Percentiles rank a stretch among this genome's conserved stretches.
phyloP scores from a whole-genome alignment of 1,284 basidiomycete species.

The Boletus hoseneyae region DNA sequence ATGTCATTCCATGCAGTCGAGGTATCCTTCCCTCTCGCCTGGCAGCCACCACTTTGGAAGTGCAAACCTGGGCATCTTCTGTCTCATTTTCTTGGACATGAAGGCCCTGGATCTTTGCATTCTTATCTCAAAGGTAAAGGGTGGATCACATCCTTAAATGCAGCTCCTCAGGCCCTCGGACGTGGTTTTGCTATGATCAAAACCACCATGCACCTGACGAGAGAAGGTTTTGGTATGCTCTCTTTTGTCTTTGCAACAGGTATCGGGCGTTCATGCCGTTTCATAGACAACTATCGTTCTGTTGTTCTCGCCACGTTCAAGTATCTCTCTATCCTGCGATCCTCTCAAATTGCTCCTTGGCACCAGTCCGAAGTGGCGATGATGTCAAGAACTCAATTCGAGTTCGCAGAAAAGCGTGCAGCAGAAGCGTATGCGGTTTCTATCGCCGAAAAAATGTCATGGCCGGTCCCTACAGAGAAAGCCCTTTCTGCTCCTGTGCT shows the following conservation, averaged over 20 bases:
- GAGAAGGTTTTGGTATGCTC: conserved; percentile 78
- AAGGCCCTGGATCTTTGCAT: conserved; percentile 91
- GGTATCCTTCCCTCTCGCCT: conserved; percentile 85
- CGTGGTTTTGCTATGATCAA: conserved; percentile 91
- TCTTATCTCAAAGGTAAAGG: conserved; percentile 91
- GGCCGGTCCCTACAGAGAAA: conserved; percentile 80
- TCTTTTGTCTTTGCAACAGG: conserved; percentile 4
- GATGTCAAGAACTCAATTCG: conserved; percentile 78
- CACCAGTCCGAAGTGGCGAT: conserved; percentile 79
- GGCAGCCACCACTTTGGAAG: conserved; percentile 77
- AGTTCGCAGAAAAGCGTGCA: conserved; percentile 83
- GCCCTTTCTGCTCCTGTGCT: conserved; percentile 75
- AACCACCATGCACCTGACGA: conserved; percentile 77
- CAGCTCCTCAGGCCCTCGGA: conserved; percentile 72
- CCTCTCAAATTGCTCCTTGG: conserved; percentile 67
- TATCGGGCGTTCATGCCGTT: conserved; percentile 6
- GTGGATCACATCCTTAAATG: conserved; percentile 82
- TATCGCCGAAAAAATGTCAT: conserved; percentile 74
- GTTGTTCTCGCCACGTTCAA: conserved; percentile 79
- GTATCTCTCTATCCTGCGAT: conserved; percentile 81
- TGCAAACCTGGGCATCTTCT: conserved; percentile 83
- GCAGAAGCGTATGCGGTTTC: conserved; percentile 82
- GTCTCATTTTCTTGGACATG: conserved; percentile 91
- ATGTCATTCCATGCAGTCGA: conserved; percentile 89
- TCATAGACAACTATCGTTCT: conserved; percentile 68